Evolutionary conservation across 179 eudicot species (phyloP).

Genomic region (Gypsophila paniculata): DNA sequence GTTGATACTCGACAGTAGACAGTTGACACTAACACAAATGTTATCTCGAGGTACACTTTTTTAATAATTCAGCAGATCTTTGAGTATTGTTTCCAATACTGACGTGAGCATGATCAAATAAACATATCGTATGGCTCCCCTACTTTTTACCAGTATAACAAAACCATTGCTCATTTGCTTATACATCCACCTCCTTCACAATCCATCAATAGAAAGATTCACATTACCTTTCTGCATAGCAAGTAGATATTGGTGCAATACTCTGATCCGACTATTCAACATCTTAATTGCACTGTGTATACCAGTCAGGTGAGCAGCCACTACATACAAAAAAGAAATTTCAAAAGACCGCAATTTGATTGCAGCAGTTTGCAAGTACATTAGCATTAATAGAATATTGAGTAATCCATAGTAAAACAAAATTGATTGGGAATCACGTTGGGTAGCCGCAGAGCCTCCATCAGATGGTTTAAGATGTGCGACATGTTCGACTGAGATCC

Average conservation of each 20-base stretch:
- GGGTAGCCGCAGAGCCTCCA: constrained; percentile 99
- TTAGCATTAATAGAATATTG: neutral
- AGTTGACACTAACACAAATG: neutral
- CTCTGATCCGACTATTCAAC: constrained; percentile 90
- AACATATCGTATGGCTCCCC: neutral
- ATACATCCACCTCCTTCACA: constrained; percentile 1
- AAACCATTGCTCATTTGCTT: neutral
- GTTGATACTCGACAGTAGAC: too few species aligned
- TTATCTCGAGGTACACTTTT: neutral
- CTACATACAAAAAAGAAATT: constrained; percentile 39
- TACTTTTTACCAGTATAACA: neutral
- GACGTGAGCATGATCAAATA: neutral
- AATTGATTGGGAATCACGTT: constrained; percentile 46
- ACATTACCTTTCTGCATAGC: constrained; percentile 86
- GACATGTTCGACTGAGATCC: constrained; percentile 96
- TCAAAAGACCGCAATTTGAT: neutral
- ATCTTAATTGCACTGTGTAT: constrained; percentile 98
- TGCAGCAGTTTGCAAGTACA: neutral
- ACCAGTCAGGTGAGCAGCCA: constrained; percentile 98
- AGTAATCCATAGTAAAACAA: constrained; percentile 9
- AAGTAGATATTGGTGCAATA: constrained; percentile 83
- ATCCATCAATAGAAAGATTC: neutral
- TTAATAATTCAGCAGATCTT: neutral
- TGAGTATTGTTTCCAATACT: neutral
- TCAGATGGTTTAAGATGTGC: constrained; percentile 98